Evolutionary conservation across 148 eudicot species (phyloP).

Genomic region (Mesembryanthemum crystallinum): DNA sequence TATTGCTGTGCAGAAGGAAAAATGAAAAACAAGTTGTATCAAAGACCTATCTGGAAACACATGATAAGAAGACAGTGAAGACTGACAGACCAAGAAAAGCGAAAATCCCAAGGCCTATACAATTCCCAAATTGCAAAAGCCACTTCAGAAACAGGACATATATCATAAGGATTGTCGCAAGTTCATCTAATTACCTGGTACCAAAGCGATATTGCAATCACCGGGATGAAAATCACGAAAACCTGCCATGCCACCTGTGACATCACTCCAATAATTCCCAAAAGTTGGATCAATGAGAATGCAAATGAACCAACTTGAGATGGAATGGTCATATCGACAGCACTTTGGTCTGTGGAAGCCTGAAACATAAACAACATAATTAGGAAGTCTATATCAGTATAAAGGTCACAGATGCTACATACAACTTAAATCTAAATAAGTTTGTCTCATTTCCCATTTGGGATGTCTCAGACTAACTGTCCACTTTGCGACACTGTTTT

Average conservation of each 20-base stretch:
- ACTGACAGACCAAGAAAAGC: background rate
- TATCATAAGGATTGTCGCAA: background rate
- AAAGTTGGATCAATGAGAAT: slow-evolving; percentile 51
- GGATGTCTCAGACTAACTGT: background rate
- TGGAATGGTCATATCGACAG: slow-evolving; percentile 52
- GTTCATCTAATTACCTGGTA: slow-evolving; percentile 47
- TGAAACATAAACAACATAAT: slow-evolving; percentile 22
- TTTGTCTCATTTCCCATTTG: background rate
- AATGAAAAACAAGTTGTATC: background rate
- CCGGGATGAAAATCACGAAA: slow-evolving; percentile 57
- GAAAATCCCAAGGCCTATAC: background rate
- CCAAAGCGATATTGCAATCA: slow-evolving; percentile 49
- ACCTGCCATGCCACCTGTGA: slow-evolving; percentile 74
- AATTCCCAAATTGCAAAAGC: background rate
- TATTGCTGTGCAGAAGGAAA: slow-evolving; percentile 39
- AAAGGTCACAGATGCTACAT: background rate
- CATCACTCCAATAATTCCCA: slow-evolving; percentile 61
- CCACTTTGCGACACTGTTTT: background rate
- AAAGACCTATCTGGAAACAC: background rate
- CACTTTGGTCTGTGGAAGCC: slow-evolving; percentile 76
- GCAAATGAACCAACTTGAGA: slow-evolving; percentile 43
- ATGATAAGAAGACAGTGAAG: background rate
- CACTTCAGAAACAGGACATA: background rate
- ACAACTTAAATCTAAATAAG: background rate
- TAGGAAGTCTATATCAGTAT: background rate